These are phyloP conservation scores for Setaria italica DNA, from an alignment of 202 grass and related monocot species.

Conservation along the genomic window DNA sequence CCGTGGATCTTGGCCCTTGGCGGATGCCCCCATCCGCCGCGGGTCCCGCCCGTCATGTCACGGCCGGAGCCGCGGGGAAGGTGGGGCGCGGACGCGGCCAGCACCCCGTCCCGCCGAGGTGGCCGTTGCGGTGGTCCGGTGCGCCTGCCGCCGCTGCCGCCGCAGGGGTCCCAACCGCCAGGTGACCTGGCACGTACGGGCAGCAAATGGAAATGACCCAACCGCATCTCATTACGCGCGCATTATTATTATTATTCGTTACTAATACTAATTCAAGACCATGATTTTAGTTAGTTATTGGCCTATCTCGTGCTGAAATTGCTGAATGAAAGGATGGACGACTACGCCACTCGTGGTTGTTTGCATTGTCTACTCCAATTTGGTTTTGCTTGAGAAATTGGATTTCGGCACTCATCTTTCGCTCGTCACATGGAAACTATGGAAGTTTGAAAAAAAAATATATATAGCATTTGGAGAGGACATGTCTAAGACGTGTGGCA, in stretches of 20 bases:
- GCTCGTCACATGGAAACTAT: too few relatives aligned
- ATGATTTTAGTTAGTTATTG: neutral
- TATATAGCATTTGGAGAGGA: too few relatives aligned
- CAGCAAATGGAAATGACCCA: neutral
- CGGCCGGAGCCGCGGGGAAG: neutral
- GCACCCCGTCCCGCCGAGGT: neutral
- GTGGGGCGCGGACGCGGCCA: neutral
- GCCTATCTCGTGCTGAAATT: too few relatives aligned
- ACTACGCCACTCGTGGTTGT: too few relatives aligned
- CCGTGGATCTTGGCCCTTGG: neutral
- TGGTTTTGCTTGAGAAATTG: too few relatives aligned
- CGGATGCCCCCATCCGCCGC: neutral
- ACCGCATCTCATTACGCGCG: neutral
- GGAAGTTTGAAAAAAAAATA: too few relatives aligned
- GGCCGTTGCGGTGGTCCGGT: constrained; percentile 44
- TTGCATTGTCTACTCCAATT: too few relatives aligned
- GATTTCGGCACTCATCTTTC: too few relatives aligned
- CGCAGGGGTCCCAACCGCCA: neutral
- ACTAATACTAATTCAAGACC: neutral
- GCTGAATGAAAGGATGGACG: too few relatives aligned
- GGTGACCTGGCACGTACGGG: neutral
- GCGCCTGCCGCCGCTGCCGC: neutral
- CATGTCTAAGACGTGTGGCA: too few relatives aligned
- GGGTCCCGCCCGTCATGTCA: neutral
- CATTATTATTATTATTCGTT: neutral